These are phyloP conservation scores for Rhododendron simsii DNA, from an alignment of 148 eudicot species.

Conservation along the genomic window DNA sequence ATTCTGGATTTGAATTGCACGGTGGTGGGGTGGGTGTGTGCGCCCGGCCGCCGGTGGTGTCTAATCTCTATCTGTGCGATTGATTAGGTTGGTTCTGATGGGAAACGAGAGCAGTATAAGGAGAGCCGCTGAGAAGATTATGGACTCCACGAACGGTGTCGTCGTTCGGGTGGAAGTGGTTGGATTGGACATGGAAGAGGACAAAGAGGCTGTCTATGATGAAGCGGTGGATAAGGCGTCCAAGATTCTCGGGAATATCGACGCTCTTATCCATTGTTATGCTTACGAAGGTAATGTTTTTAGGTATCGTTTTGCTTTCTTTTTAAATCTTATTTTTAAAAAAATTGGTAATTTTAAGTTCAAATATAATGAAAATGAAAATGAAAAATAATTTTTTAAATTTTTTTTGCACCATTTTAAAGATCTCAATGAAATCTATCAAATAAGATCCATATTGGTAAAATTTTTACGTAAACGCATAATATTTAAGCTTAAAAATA, in stretches of 20 bases:
- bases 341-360: no score
- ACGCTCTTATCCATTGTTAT: conserved; percentile 69
- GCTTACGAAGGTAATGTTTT: conserved; percentile 67
- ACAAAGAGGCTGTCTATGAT: conserved; percentile 50
- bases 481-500: no score
- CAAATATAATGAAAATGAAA: no score
- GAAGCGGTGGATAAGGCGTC: conserved; percentile 68
- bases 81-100: conserved; percentile 67
- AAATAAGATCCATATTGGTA: no score
- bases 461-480: no score
- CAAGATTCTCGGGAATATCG: conserved; percentile 53
- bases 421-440: no score
- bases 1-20: background rate
- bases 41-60: background rate
- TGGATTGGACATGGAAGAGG: conserved; percentile 76
- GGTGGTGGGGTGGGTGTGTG: no score
- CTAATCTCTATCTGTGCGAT: background rate
- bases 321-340: no score
- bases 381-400: no score
- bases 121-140: conserved; percentile 44
- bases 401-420: no score
- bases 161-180: conserved; percentile 43
- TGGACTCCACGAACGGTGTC: conserved; percentile 26
- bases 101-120: conserved; percentile 57
- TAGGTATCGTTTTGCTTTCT: no score